These are phyloP conservation scores for Arxiozyma heterogenica DNA, from an alignment of 1,139 yeast genomes.

Conservation along the genomic window DNA sequence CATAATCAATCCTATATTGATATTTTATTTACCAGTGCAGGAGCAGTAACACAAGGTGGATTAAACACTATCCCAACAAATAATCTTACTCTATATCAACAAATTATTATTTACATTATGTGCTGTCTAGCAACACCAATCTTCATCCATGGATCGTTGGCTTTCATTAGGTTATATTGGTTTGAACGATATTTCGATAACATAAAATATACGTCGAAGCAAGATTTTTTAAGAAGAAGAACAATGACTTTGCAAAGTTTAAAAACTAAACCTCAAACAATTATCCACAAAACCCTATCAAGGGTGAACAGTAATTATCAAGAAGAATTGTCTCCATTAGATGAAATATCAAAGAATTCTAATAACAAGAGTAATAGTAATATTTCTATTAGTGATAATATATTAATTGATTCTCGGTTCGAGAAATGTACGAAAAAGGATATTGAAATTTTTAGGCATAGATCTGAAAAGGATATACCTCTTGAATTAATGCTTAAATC, in stretches of 20 bases:
- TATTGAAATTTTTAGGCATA: constrained; percentile 11
- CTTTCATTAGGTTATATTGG: constrained; percentile 73
- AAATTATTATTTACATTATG: constrained; percentile 49
- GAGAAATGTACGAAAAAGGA: no score
- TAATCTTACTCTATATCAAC: constrained; percentile 59
- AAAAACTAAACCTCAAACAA: constrained; percentile 7
- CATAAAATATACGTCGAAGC: constrained; percentile 62
- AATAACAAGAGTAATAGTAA: neutral
- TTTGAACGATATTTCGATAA: constrained; percentile 79
- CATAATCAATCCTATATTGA: constrained; percentile 61
- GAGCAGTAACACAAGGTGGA: constrained; percentile 85
- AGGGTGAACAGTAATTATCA: constrained; percentile 11
- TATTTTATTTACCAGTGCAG: constrained; percentile 61
- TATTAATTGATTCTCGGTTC: neutral
- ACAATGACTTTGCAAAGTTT: constrained; percentile 44
- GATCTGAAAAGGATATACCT: constrained; percentile 41
- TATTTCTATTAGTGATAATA: neutral
- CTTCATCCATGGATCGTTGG: constrained; percentile 70
- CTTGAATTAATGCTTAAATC: constrained; percentile 80
- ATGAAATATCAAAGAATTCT: constrained; percentile 21
- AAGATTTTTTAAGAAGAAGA: constrained; percentile 67
- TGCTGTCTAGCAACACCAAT: constrained; percentile 74
- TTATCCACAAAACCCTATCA: neutral
- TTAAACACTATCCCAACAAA: constrained; percentile 66
- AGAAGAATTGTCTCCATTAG: constrained; percentile 26